A percentile compares a stretch with the other conserved stretches of the same genome.
These are phyloP conservation scores for Porphyrellus cyaneotinctus DNA, from an alignment of 768 basidiomycete genomes.

Conservation along the genomic window DNA sequence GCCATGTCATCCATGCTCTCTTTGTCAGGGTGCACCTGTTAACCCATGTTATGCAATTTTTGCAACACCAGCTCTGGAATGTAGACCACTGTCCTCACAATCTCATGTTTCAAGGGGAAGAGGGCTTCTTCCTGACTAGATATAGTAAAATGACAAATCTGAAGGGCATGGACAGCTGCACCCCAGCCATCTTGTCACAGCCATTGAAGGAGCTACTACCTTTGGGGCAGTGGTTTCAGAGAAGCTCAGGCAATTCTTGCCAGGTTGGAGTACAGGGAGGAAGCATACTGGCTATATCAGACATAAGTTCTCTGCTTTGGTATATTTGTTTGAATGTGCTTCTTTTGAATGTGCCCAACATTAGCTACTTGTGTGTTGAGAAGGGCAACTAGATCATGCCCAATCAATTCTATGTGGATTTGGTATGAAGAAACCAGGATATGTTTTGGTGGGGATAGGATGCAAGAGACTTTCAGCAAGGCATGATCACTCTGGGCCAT, in stretches of 20 bases:
- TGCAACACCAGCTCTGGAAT: constrained; percentile 6
- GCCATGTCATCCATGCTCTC: background rate
- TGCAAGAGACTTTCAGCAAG: constrained; percentile 3
- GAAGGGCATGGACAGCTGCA: background rate
- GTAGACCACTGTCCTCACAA: background rate
- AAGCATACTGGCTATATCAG: background rate
- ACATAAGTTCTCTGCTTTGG: background rate
- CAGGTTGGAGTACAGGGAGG: background rate
- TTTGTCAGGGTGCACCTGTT: constrained; percentile 1
- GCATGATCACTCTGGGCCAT: constrained; percentile 1
- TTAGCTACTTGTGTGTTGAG: constrained; percentile 4
- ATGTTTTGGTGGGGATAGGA: background rate
- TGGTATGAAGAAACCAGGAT: background rate
- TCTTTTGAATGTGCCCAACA: background rate
- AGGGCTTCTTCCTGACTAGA: background rate
- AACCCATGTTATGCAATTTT: background rate
- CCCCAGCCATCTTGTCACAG: background rate
- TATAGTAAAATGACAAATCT: background rate
- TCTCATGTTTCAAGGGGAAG: background rate
- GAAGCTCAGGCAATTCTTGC: background rate
- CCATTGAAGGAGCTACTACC: background rate
- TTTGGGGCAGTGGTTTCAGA: background rate
- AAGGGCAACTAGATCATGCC: background rate
- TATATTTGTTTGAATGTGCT: background rate
- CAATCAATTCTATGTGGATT: background rate